Evolutionary conservation across 345 rosid species (phyloP).

Genomic region (Camelina laxa): DNA sequence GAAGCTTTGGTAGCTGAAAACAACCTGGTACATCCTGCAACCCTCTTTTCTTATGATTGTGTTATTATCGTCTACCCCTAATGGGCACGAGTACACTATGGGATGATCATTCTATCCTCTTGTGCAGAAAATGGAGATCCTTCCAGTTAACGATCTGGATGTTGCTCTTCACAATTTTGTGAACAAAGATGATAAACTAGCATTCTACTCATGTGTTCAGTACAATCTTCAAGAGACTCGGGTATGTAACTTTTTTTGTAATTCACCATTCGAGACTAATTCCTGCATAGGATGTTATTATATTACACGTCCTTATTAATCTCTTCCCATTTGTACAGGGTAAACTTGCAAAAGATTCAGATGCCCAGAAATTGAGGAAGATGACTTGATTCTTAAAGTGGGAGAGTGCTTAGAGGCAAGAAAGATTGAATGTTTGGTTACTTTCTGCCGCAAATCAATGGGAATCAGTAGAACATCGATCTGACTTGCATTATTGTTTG

Average conservation of each 20-base stretch:
- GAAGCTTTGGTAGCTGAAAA: conserved; percentile 98
- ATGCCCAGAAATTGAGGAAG: conserved; percentile 67
- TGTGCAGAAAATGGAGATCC: conserved; percentile 97
- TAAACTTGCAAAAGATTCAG: conserved; percentile 84
- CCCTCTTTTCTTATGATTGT: conserved; percentile 18
- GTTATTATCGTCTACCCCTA: conserved; percentile 9
- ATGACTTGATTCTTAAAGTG: conserved; percentile 84
- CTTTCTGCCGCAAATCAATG: background rate
- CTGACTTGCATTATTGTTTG: conserved; percentile 27
- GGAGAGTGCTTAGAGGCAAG: conserved; percentile 96
- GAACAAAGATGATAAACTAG: conserved; percentile 93
- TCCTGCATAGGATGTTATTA: conserved; percentile 1
- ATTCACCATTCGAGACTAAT: conserved; percentile 1
- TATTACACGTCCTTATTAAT: background rate
- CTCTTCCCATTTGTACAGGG: conserved; percentile 53
- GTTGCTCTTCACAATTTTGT: conserved; percentile 94
- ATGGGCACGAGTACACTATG: conserved; percentile 29
- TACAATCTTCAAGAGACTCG: conserved; percentile 95
- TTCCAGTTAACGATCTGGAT: conserved; percentile 95
- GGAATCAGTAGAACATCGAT: conserved; percentile 21
- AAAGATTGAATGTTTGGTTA: conserved; percentile 14
- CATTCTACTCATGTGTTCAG: conserved; percentile 83
- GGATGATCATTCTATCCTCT: conserved; percentile 34
- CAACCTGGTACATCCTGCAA: conserved; percentile 69
- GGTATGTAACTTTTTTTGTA: conserved; percentile 52